phyloP scores from a whole-genome alignment of 345 rosid genomes.

The Turnera subulata region DNA sequence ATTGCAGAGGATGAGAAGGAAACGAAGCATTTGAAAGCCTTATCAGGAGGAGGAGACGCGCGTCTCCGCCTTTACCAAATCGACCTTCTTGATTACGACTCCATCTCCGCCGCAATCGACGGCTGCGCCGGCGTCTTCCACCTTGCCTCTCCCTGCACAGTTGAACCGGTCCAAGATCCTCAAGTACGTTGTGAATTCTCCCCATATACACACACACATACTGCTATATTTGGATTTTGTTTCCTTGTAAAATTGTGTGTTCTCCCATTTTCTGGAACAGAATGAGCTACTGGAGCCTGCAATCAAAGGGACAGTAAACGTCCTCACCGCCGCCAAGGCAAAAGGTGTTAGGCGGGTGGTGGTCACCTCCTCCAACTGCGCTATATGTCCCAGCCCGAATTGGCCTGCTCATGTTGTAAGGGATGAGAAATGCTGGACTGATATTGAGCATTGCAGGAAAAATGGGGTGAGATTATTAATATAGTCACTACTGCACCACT shows the following conservation, averaged over 20 bases:
- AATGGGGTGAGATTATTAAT: slow-evolving; percentile 59
- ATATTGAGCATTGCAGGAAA: slow-evolving; percentile 60
- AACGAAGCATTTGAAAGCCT: slow-evolving; percentile 66
- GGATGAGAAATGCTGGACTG: slow-evolving; percentile 85
- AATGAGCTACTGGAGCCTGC: slow-evolving; percentile 82
- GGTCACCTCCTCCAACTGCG: slow-evolving; percentile 73
- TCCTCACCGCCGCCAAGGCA: slow-evolving; percentile 70
- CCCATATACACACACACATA: too few relatives aligned
- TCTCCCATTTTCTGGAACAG: slow-evolving; percentile 23
- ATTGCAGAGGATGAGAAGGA: slow-evolving; percentile 69
- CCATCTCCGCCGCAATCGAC: slow-evolving; percentile 52
- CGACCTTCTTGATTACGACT: slow-evolving; percentile 74
- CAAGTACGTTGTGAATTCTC: slow-evolving; percentile 46
- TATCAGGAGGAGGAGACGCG: slow-evolving; percentile 71
- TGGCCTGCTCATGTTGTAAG: slow-evolving; percentile 79
- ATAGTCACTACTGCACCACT: too few relatives aligned
- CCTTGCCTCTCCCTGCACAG: slow-evolving; percentile 87
- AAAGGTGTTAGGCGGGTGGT: slow-evolving; percentile 78
- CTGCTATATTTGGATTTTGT: too few relatives aligned
- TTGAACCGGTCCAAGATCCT: slow-evolving; percentile 68
- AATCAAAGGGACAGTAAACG: slow-evolving; percentile 74
- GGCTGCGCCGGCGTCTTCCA: slow-evolving; percentile 87
- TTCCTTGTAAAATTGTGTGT: too few relatives aligned
- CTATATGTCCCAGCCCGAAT: slow-evolving; percentile 73
- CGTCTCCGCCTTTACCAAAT: slow-evolving; percentile 84